These are phyloP conservation scores for Diaporthe citri DNA, from an alignment of 2,329 filamentous ascomycete species.

Conservation along the genomic window DNA sequence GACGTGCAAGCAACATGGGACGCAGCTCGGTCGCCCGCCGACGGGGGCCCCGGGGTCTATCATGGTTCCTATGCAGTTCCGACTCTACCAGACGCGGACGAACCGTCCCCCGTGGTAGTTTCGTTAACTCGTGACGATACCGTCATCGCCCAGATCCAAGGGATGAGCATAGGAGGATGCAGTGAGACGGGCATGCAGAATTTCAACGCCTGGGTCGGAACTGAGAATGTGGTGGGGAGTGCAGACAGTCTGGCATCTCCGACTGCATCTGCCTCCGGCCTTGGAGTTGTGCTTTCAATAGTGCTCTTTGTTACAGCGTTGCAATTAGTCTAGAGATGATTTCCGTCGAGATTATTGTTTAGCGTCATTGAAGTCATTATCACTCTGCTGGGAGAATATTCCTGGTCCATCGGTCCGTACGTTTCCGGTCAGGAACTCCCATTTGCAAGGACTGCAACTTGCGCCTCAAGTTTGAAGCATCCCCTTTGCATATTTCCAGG, in stretches of 20 bases:
- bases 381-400: background rate
- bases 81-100: background rate
- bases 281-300: background rate
- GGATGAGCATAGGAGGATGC: slow-evolving; percentile 19
- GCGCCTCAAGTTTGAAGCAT: background rate
- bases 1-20: slow-evolving; percentile 9
- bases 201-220: slow-evolving; percentile 17
- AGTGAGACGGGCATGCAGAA: slow-evolving; percentile 9
- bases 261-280: background rate
- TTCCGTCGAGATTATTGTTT: background rate
- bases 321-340: background rate
- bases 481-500: background rate
- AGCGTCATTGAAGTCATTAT: background rate
- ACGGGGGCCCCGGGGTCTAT: background rate
- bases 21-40: background rate
- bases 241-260: background rate
- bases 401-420: background rate
- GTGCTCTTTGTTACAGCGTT: background rate
- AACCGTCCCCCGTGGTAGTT: background rate
- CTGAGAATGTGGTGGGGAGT: slow-evolving; percentile 1
- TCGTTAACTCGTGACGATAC: background rate
- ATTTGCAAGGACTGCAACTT: background rate
- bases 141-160: background rate
- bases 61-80: slow-evolving; percentile 1
- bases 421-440: too few relatives aligned